Base-by-base conservation (phyloP, 169 alveolate genomes). In the Eimeria zaria region DNA sequence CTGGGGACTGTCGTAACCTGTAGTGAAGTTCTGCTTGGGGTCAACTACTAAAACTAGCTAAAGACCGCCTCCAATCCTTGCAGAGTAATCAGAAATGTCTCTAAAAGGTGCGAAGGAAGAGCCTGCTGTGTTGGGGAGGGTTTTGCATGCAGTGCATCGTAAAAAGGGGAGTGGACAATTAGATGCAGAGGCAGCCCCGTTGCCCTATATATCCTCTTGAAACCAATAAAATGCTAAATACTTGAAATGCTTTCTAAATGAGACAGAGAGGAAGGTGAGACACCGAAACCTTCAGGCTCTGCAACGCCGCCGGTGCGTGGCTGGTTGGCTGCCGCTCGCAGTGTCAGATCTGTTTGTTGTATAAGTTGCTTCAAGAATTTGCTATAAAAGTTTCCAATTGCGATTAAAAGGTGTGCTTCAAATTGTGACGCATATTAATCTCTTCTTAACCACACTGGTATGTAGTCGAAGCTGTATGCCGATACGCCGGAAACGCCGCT, bases 271-370 rank as follows among this genome's bases (percentile, higher is more conserved):
- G 12, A 69, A 8, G 0, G 48, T 33, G 78, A 69, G 78, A 69
- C 78, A 69, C 78, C 16, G 16, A 11, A 33, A 14, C 78, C 7
- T 33, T 16, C 48, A 1, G 48, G 11, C 24, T n/a, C 78, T 22
- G 48, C 78, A 33, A 14, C 78, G 48, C 78, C 48, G 78, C 78
- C 48, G 48, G 48, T 69, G 78, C 48, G 78, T 33, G 48, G 78
- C 78, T n/a, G 78, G 78, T 5, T n/a, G n/a, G n/a, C n/a, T 33
- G 78, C 78, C 48, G 78, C 78, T 69, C 78, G 78, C 78, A 9
- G 78, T 12, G 2, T 22, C 78, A 7, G 78, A 69, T 69, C 24
- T 69, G 78, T 33, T 69, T 69, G 74, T 64, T 64, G 22, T n/a
- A 8, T 69, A 2, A 3, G 46, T 69, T 69, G 78, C 78, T 69